Evolutionary conservation across 2,329 filamentous ascomycete species (phyloP), one percentile per base, ranked within the genome.

Genomic region (Graphiopsis chlorocephala): DNA sequence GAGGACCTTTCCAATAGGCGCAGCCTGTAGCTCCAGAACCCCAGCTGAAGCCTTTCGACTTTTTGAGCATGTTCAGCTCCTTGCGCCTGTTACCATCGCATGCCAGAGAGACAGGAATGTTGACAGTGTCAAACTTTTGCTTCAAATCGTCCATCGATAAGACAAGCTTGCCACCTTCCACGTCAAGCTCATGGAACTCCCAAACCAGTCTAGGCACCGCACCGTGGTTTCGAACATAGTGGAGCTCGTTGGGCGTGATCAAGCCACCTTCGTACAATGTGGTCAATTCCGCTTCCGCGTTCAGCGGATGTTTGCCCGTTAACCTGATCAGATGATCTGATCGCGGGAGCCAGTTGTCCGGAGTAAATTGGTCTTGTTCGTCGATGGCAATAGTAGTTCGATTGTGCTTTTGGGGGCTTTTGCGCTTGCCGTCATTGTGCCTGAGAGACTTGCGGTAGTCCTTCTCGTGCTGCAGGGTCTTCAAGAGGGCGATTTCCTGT

Each of bases 141-240:
- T 74, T 76, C 4, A 84, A 67, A 12, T 81, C 75, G 63, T 81
- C 74, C 80, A 85, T 84, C 1, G 73, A 73, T 1, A 83, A 66
- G 4, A 66, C 72, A 14, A 79, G 72, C 29, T 75, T 75, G 7
- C 78, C 77, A 23, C 78, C 69, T 14, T 67, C 67, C 28, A 84
- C 71, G 29, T 84, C 79, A 25, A 85, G 72, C 17, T 85, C 79
- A 69, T 85, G 82, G 11, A 77, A 79, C 61, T 83, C 81, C 82
- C 81, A 85, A 0, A 83, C 68, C 0, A 84, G 64, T 8, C 79
- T 75, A 0, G 83, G 84, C 1, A 86, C 83, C 4, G 81, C 72
- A n/a, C 82, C 82, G 64, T 86, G 83, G 60, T 83, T 85, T 3
- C 83, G 77, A 14, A 85, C 81, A 65, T 84, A 85, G 69, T 84